These are phyloP conservation scores for Ophiostoma himal-ulmi DNA, from an alignment of 2,329 filamentous ascomycete genomes.

Conservation along the genomic window DNA sequence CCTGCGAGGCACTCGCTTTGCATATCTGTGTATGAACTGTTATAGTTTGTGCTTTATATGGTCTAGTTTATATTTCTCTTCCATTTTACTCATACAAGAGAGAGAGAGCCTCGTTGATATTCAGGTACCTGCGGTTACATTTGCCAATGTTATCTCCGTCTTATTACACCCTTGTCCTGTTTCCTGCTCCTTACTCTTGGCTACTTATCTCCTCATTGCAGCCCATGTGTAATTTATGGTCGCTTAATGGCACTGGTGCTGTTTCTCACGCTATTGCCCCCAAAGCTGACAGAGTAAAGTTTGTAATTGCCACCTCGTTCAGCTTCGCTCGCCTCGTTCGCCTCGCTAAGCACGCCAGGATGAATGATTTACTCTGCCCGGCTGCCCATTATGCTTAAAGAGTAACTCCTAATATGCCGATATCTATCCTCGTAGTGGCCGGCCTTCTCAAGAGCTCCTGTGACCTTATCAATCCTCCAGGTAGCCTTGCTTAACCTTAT, in stretches of 20 bases:
- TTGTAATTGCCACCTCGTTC: background rate
- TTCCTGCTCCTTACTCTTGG: background rate
- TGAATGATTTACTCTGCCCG: too few relatives aligned
- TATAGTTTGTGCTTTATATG: background rate
- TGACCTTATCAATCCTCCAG: too few relatives aligned
- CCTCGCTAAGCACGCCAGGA: background rate
- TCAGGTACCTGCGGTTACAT: background rate
- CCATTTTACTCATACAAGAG: background rate
- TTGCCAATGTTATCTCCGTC: background rate
- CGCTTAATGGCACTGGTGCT: background rate
- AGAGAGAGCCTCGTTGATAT: background rate
- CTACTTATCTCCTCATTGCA: background rate
- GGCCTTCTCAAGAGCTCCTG: too few relatives aligned
- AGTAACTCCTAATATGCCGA: too few relatives aligned
- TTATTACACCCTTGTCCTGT: background rate
- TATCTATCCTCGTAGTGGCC: too few relatives aligned
- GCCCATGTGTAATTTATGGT: background rate
- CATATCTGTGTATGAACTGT: background rate
- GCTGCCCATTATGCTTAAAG: too few relatives aligned
- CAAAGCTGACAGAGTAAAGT: too few relatives aligned
- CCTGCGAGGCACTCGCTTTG: background rate
- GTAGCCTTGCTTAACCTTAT: too few relatives aligned
- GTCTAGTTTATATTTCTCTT: background rate
- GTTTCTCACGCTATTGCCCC: background rate
- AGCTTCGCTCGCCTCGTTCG: background rate